Evolutionary conservation across 2,329 filamentous ascomycete species (phyloP), one percentile per base, ranked within the genome.

Genomic region (Didymella arachidicola): DNA sequence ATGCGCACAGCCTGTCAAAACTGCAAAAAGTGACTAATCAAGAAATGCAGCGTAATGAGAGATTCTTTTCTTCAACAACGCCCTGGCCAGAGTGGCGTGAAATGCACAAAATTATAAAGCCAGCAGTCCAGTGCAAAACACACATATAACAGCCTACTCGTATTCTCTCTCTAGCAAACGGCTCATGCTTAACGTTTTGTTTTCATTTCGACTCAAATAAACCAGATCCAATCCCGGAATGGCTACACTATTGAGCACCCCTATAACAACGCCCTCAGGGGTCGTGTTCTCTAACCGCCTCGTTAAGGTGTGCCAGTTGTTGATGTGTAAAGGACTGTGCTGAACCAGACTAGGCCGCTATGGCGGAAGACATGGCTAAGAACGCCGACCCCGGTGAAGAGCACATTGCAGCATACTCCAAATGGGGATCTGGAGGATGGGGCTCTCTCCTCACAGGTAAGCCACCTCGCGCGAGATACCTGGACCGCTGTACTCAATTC

Each of bases 361-460:
- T 74, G 70, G 66, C 66, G 7, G 71, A 73, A 43, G 39, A 44
- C 2, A 61, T 74, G 60, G 63, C 67, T 16, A 54, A 58, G 16
- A 49, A 59, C n/a, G 47, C 53, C 11, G 54, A 66, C 11, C 67
- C 66, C 10, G 44, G 47, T 22, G 62, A 69, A 11, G 53, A 50
- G 42, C 82, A 81, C 48, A 76, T 86, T 10, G 86, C 88, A 53
- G 55, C 63, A 4, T 75, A 75, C 55, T 50, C 50, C 18, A 76
- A 79, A 57, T 90, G 86, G 86, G 86, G 86, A 1, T 46, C 51
- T 6, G 71, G 71, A 30, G 65, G 57, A 2, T 71, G 64, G 65
- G 71, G 69, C 2, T 82, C 84, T 22, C 82, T 88, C 53, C 68
- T 87, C 3, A 87, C 85, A 0, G 68, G 67, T 69, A 45, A 44